Conservation (phyloP, 257 asterid species). For the Osmanthus fragrans region DNA sequence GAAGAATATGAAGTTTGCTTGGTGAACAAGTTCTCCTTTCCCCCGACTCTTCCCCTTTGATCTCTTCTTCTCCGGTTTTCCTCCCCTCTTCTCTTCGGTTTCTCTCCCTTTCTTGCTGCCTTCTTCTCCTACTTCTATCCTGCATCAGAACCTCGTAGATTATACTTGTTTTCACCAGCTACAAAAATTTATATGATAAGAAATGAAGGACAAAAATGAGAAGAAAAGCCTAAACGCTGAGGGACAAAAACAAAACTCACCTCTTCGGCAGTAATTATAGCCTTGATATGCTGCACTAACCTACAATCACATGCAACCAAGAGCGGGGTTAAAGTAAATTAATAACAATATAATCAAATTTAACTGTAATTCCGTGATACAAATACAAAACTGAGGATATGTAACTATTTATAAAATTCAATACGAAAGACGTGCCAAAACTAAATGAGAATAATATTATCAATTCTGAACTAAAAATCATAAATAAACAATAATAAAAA, state of each 20-base stretch:
- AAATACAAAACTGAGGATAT: not conserved
- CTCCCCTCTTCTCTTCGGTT: no score
- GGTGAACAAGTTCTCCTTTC: no score
- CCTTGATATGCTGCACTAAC: slow-evolving; percentile 88
- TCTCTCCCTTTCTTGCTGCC: no score
- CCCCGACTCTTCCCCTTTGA: no score
- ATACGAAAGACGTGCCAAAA: not conserved
- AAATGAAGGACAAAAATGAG: not conserved
- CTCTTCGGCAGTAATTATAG: slow-evolving; percentile 89
- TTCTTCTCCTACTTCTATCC: no score
- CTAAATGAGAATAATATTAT: no score
- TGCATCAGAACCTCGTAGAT: not conserved
- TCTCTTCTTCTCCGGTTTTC: no score
- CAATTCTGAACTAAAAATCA: not conserved
- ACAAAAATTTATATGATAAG: not conserved
- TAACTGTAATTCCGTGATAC: not conserved
- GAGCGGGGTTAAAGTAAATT: not conserved
- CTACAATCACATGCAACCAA: slow-evolving; percentile 14
- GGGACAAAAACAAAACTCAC: slow-evolving; percentile 31
- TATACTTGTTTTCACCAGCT: not conserved
- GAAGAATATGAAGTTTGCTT: no score
- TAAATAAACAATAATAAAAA: not conserved
- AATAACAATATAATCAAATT: not conserved
- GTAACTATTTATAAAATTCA: no score
- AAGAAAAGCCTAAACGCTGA: not conserved